Percentiles rank a stretch among this genome's conserved stretches.
These are phyloP conservation scores for Populus tomentosa DNA, from an alignment of 441 rosid genomes.

Conservation along the genomic window DNA sequence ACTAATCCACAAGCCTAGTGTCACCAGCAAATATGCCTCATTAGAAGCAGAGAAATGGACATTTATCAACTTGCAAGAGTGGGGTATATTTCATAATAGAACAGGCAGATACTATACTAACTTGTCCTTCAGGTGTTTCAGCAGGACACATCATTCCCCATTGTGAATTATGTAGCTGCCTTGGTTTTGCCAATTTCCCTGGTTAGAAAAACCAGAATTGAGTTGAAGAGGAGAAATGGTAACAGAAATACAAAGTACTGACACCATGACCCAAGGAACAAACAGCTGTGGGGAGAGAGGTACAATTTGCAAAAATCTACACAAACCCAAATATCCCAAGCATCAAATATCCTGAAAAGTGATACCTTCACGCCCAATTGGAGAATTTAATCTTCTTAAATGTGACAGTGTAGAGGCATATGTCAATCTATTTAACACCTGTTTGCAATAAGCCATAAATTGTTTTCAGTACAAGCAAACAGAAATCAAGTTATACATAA, in stretches of 20 bases:
- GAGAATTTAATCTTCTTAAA: slow-evolving; percentile 94
- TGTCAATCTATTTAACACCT: slow-evolving; percentile 97
- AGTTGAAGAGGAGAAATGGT: background rate
- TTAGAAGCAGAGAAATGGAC: slow-evolving; percentile 1
- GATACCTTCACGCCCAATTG: slow-evolving; percentile 96
- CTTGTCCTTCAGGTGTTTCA: slow-evolving; percentile 99
- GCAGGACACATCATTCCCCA: slow-evolving; percentile 99
- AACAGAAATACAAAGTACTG: background rate
- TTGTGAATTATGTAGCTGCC: slow-evolving; percentile 97
- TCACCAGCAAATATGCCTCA: slow-evolving; percentile 3
- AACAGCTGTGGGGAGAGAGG: slow-evolving; percentile 1
- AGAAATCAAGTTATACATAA: background rate
- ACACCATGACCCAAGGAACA: background rate
- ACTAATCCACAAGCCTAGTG: slow-evolving; percentile 94
- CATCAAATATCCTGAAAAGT: background rate
- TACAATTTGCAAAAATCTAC: slow-evolving; percentile 2
- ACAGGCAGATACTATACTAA: slow-evolving; percentile 21
- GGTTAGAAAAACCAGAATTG: slow-evolving; percentile 17
- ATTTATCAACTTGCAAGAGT: background rate
- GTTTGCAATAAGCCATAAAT: background rate
- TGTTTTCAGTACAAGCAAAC: background rate
- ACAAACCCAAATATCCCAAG: background rate
- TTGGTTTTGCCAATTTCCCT: slow-evolving; percentile 98
- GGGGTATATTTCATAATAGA: background rate
- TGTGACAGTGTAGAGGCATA: slow-evolving; percentile 98